Percentiles rank a stretch among this genome's conserved stretches.
Conservation (phyloP, 2,329 filamentous ascomycete species). For the Fusarium armeniacum region DNA sequence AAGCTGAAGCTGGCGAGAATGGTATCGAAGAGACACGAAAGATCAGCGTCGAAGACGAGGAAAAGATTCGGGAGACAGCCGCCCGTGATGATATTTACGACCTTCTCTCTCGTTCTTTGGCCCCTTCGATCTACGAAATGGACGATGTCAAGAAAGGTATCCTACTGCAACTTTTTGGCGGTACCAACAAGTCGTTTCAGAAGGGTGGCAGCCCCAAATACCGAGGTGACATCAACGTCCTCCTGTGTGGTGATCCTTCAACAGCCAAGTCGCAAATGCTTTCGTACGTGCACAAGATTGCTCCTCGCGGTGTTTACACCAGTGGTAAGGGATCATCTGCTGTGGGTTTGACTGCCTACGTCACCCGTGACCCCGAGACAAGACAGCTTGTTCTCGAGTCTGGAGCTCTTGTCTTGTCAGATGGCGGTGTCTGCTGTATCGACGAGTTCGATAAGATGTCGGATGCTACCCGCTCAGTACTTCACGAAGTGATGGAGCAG, state of each 20-base stretch:
- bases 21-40: constrained; percentile 86
- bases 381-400: constrained; percentile 85
- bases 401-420: constrained; percentile 82
- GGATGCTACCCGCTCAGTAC: constrained; percentile 81
- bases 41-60: constrained; percentile 87
- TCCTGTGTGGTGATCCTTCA: constrained; percentile 96
- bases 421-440: constrained; percentile 87
- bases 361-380: constrained; percentile 84
- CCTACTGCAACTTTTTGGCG: constrained; percentile 93
- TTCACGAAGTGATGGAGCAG: constrained; percentile 91
- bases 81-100: constrained; percentile 91
- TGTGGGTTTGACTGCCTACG: constrained; percentile 84
- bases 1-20: constrained; percentile 74
- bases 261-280: constrained; percentile 96
- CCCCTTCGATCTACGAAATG: constrained; percentile 96
- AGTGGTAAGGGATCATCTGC: constrained; percentile 86
- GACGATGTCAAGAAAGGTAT: constrained; percentile 99
- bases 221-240: constrained; percentile 95
- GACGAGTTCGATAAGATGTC: constrained; percentile 92
- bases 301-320: constrained; percentile 86
- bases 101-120: constrained; percentile 87
- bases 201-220: constrained; percentile 97
- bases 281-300: constrained; percentile 97
- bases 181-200: constrained; percentile 97
- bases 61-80: constrained; percentile 86